These are phyloP conservation scores for Kodamaea laetipori DNA, from an alignment of 805 yeast species.

Conservation along the genomic window DNA sequence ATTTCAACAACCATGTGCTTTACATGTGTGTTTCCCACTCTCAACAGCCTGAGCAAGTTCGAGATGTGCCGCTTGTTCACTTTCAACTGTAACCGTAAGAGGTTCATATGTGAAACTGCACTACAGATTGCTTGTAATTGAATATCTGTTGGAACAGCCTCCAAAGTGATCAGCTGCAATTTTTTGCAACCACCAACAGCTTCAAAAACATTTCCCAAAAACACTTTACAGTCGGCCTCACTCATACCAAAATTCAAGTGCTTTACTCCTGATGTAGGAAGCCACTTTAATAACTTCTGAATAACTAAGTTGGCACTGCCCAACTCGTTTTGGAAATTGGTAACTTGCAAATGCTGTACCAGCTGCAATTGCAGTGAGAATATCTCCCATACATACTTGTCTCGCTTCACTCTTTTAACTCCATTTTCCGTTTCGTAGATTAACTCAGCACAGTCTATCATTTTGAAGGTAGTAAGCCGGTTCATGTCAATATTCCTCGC, in stretches of 20 bases:
- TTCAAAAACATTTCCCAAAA: not conserved
- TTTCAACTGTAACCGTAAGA: conserved; percentile 3
- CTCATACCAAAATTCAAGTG: not conserved
- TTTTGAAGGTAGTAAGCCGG: not conserved
- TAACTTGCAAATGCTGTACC: conserved; percentile 1
- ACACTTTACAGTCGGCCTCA: conserved; percentile 2
- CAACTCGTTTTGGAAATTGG: conserved; percentile 11
- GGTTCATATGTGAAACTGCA: not conserved
- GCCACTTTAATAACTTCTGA: not conserved
- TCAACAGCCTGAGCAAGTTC: conserved; percentile 2
- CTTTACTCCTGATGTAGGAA: not conserved
- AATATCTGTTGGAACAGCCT: not conserved
- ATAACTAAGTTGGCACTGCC: conserved; percentile 6
- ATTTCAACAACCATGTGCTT: conserved; percentile 3
- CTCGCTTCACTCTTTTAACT: conserved; percentile 5
- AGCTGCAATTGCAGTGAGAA: conserved; percentile 2
- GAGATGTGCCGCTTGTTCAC: conserved; percentile 5
- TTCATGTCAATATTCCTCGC: not conserved
- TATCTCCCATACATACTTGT: conserved; percentile 7
- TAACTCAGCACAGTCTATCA: conserved; percentile 10
- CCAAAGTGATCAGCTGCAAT: not conserved
- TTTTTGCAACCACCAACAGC: conserved; percentile 5
- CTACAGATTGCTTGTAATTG: not conserved
- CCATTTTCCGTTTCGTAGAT: conserved; percentile 6
- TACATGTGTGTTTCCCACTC: not conserved